Evolutionary conservation across 148 eudicot species (phyloP).

Genomic region (Hydrangea macrophylla): DNA sequence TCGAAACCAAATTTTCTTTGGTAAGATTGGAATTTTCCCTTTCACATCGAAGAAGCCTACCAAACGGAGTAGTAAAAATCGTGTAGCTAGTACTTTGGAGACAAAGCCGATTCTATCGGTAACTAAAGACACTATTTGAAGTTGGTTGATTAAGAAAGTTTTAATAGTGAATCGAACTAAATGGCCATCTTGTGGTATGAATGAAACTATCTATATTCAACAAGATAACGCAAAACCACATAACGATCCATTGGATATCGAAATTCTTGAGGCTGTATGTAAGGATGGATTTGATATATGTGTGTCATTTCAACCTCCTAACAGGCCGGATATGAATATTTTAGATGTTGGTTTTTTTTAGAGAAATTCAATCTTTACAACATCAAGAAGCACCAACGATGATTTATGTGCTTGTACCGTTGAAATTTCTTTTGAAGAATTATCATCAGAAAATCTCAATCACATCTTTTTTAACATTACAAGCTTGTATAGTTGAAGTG

Average conservation of each 20-base stretch:
- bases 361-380: too few relatives aligned
- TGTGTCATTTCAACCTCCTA: neutral
- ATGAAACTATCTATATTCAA: too few relatives aligned
- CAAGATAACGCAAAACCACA: too few relatives aligned
- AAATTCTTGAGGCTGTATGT: neutral
- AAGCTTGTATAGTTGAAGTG: too few relatives aligned
- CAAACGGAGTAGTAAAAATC: neutral
- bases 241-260: too few relatives aligned
- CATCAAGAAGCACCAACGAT: too few relatives aligned
- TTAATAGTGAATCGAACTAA: neutral
- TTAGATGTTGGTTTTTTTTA: too few relatives aligned
- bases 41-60: neutral
- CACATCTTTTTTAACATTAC: too few relatives aligned
- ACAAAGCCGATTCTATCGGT: conserved; percentile 2
- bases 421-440: too few relatives aligned
- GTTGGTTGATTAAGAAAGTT: neutral
- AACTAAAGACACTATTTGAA: neutral
- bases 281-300: neutral
- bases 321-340: too few relatives aligned
- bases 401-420: too few relatives aligned
- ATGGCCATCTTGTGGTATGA: neutral
- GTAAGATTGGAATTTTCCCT: neutral
- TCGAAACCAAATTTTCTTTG: neutral
- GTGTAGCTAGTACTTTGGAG: neutral
- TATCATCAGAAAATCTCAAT: too few relatives aligned